Percentiles rank a stretch among this genome's conserved stretches.
These are phyloP conservation scores for Rosa hybrid DNA, from an alignment of 331 rosid genomes.

Conservation along the genomic window DNA sequence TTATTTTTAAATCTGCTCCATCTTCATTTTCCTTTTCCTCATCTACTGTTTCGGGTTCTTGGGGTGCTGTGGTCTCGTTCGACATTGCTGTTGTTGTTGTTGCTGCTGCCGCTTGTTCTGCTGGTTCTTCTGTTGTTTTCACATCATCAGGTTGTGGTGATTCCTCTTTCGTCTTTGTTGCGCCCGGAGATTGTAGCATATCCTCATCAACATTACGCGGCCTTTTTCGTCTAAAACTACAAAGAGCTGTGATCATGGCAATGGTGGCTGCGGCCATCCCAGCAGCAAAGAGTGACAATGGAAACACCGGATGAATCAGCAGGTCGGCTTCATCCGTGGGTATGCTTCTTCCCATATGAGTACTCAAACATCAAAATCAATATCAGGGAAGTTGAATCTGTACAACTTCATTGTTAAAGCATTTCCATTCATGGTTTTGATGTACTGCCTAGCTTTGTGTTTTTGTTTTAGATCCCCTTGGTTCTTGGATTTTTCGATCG, in stretches of 20 bases:
- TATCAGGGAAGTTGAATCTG: not conserved
- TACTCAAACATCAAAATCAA: constrained; percentile 19
- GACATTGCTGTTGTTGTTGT: not conserved
- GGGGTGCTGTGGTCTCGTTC: not conserved
- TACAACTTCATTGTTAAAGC: not conserved
- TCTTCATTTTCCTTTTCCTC: constrained; percentile 11
- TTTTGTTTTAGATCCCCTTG: not conserved
- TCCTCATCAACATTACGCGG: not conserved
- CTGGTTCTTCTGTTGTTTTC: not conserved
- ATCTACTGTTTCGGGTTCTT: not conserved
- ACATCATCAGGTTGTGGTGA: not conserved
- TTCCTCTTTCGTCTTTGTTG: constrained; percentile 4
- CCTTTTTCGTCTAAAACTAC: constrained; percentile 40
- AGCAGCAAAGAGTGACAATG: constrained; percentile 42
- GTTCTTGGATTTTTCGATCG: not conserved
- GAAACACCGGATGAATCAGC: constrained; percentile 43
- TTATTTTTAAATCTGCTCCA: not conserved
- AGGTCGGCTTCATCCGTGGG: constrained; percentile 37
- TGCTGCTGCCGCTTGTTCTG: not conserved
- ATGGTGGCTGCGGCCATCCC: constrained; percentile 51
- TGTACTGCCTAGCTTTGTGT: not conserved
- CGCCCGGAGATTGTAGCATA: not conserved
- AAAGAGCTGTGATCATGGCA: constrained; percentile 53
- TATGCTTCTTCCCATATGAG: constrained; percentile 64
- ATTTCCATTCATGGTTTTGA: not conserved